Evolutionary conservation across 108 stramenopile genomes (phyloP), one percentile per base, ranked within the genome.

Genomic region (Skeletonema tropicum): DNA sequence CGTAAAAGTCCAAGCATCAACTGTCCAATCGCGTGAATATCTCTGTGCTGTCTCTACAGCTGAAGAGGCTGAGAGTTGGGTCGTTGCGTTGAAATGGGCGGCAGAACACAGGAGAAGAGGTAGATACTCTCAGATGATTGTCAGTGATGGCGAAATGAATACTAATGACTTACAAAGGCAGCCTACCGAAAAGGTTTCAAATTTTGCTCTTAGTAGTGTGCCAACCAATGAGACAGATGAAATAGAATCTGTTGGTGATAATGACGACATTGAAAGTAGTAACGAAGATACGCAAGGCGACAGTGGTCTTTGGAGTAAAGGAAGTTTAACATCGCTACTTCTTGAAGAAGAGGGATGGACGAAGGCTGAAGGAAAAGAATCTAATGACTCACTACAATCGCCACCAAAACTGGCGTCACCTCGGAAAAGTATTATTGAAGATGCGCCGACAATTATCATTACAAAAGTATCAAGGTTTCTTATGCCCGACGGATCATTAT

Each of bases 31-130:
- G 11, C 80, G 94, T 58, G 94, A 95, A 64, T 92, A 90, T 74
- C 83, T 92, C 48, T 95, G 94, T 86, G 86, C 88, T 9, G 94
- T 95, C n/a, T 69, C 76, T 21, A 89, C 89, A 11, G 66, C 87
- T 21, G 88, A 86, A 75, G 94, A 92, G 67, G 91, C 91, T 23
- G 89, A 92, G 55, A 83, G 77, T 15, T 95, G 94, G 94, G 91
- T 95, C 17, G 86, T 88, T 13, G 94, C 90, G 36, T 72, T 95
- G 70, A 83, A 88, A 58, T 95, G 94, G 94, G 90, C 94, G 5
- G 83, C 88, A 9, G 80, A 81, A 46, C 64, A 72, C 10, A 70
- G 80, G 52, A 73, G 78, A 15, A 79, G 76, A 33, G 46, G 41
- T 52, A 66, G 61, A 17, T 41, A 68, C 6, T 33, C 36, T 62